Conservation (phyloP, 768 basidiomycete genomes). For the Candolleomyces eurysporus region DNA sequence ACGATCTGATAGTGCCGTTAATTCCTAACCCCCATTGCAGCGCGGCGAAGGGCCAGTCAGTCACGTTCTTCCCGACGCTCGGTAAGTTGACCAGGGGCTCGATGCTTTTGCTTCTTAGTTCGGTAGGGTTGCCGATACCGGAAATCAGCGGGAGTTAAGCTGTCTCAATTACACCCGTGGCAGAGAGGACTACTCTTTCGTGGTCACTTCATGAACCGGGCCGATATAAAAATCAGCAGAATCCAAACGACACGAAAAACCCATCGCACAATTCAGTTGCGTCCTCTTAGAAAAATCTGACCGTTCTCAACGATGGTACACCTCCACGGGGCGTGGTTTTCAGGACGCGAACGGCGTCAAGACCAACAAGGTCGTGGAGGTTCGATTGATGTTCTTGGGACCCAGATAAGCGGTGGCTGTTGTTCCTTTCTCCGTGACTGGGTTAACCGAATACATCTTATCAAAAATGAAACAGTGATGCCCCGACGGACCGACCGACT, state of each 20-base stretch:
- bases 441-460: conserved; percentile 7
- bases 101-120: too few relatives aligned
- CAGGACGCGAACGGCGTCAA: neutral
- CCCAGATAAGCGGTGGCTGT: conserved; percentile 21
- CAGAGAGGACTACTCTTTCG: conserved; percentile 31
- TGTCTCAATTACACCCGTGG: conserved; percentile 21
- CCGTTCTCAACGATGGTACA: neutral
- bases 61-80: conserved; percentile 27
- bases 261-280: neutral
- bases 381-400: conserved; percentile 17
- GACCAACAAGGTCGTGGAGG: conserved; percentile 17
- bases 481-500: conserved; percentile 30
- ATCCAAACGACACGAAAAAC: too few relatives aligned
- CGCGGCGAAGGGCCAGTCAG: conserved; percentile 18
- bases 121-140: too few relatives aligned
- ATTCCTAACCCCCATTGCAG: neutral
- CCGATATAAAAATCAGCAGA: neutral
- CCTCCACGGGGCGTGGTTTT: neutral
- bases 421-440: conserved; percentile 14
- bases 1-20: conserved; percentile 1
- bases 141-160: conserved; percentile 26
- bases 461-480: neutral
- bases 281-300: neutral
- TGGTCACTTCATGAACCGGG: conserved; percentile 11
- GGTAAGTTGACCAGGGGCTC: conserved; percentile 21